These are phyloP conservation scores for Orbilia blumenaviensis DNA, from an alignment of 2,329 filamentous ascomycete species.

Conservation along the genomic window DNA sequence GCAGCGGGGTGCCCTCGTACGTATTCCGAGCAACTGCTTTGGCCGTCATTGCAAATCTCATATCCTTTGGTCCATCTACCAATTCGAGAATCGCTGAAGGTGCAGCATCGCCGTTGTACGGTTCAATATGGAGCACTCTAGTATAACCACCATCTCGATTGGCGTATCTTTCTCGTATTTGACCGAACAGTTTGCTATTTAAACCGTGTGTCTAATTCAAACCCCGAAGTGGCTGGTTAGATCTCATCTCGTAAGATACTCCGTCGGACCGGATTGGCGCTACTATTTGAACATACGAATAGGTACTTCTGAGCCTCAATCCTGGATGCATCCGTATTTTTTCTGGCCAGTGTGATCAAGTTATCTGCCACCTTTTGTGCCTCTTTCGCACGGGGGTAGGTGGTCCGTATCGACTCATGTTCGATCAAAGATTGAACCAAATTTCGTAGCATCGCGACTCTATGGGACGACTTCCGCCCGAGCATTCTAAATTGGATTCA, in stretches of 20 bases:
- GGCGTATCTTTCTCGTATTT: constrained; percentile 80
- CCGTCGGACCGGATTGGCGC: not conserved
- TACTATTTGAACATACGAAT: constrained; percentile 71
- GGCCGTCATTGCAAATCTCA: constrained; percentile 93
- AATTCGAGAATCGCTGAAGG: constrained; percentile 90
- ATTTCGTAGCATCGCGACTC: constrained; percentile 92
- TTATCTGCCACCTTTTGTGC: constrained; percentile 93
- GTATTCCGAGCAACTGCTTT: constrained; percentile 77
- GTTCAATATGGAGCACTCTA: constrained; percentile 89
- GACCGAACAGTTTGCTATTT: constrained; percentile 86
- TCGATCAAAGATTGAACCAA: constrained; percentile 93
- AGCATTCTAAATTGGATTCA: constrained; percentile 66
- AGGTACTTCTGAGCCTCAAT: constrained; percentile 81
- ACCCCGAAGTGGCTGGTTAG: not conserved
- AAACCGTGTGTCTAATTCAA: constrained; percentile 61
- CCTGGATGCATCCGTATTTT: constrained; percentile 83
- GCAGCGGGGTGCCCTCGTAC: constrained; percentile 68
- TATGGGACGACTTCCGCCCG: constrained; percentile 83
- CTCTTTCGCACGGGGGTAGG: constrained; percentile 97
- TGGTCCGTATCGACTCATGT: constrained; percentile 92
- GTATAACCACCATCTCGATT: constrained; percentile 90
- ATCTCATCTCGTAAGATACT: not conserved
- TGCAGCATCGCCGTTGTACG: constrained; percentile 86
- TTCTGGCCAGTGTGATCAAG: constrained; percentile 91
- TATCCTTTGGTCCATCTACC: constrained; percentile 91